These are phyloP conservation scores for Geotrichum bryndzae DNA, from an alignment of 1,139 yeast genomes.

Conservation along the genomic window DNA sequence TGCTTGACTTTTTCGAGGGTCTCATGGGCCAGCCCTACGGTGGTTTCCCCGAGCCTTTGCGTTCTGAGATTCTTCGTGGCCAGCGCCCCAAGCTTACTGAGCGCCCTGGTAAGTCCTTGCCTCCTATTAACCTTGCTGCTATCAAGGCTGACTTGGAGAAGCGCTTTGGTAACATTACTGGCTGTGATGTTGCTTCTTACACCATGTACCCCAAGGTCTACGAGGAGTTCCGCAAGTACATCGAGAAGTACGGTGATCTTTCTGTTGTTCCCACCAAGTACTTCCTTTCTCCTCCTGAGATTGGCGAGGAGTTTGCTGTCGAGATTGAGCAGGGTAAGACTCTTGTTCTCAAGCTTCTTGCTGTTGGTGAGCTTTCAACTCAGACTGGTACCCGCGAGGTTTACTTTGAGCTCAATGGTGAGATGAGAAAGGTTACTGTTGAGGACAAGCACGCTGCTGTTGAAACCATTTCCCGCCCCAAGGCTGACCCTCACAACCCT, in stretches of 20 bases:
- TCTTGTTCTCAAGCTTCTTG: constrained; percentile 82
- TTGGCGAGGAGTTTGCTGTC: constrained; percentile 84
- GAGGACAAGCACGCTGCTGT: constrained; percentile 82
- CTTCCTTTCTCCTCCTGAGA: constrained; percentile 78
- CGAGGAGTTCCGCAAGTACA: constrained; percentile 71
- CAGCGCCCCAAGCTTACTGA: constrained; percentile 83
- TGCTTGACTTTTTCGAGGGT: constrained; percentile 96
- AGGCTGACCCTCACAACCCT: constrained; percentile 81
- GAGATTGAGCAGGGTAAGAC: constrained; percentile 94
- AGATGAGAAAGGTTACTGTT: constrained; percentile 89
- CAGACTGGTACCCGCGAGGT: constrained; percentile 93
- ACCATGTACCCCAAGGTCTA: constrained; percentile 97
- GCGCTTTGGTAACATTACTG: constrained; percentile 51
- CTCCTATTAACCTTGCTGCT: constrained; percentile 70
- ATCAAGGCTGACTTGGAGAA: constrained; percentile 65
- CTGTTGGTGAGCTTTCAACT: constrained; percentile 80
- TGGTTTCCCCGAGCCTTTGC: constrained; percentile 98
- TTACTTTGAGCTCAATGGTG: constrained; percentile 96
- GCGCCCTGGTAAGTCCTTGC: constrained; percentile 86
- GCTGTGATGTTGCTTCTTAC: constrained; percentile 88
- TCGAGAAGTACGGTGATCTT: constrained; percentile 82
- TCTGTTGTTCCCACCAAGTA: constrained; percentile 88
- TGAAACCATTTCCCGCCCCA: constrained; percentile 79
- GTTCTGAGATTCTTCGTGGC: constrained; percentile 78
- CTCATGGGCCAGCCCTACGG: constrained; percentile 99